Base-by-base conservation (phyloP, 768 basidiomycete species). In the Suillus luteus region DNA sequence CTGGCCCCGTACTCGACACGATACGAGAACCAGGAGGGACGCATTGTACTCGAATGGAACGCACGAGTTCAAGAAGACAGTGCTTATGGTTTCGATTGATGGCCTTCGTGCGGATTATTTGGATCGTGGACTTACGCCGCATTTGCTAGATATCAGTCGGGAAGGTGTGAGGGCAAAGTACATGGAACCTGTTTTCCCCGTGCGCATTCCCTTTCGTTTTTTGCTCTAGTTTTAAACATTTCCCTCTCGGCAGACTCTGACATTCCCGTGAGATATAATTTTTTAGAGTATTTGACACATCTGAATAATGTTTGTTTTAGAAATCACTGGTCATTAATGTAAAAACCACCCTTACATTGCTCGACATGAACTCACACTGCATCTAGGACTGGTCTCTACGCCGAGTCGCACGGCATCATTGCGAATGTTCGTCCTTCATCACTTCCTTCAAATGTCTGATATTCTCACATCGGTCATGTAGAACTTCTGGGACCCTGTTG, bases 271-370 rank as follows among this genome's bases (percentile, higher is more conserved):
- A 82, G 91, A 82, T 24, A 55, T 40, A 8, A 35, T 65, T 17
- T 10, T 46, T 46, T 64, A 8, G 31, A 33, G 0, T 14, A 60
- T 37, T 61, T 55, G 27, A 22, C 52, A 17, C 11, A 19, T 14
- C 57, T 69, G 46, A 65, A 58, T 33, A 33, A 41, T 65, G 55
- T 22, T 54, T 24, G 33, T 19, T 54, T 1, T 55, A 94, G 91
- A 19, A 96, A 96, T 72, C 95, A 96, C 73, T 97, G 95, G 94
- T 76, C 89, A 3, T 72, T 96, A 43, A 87, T 96, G 92, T 93
- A 71, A 33, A 83, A 71, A 7, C 17, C 24, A 31, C 27, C 17
- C 15, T 14, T 24, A 11, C 58, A 40, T 31, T 3, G 46, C 63
- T 49, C 63, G 10, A 66, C 19, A 12, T 38, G 55, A 62, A 48